These are phyloP conservation scores for Chaetomium sp. DNA, from an alignment of 2,329 filamentous ascomycete genomes.

Conservation along the genomic window DNA sequence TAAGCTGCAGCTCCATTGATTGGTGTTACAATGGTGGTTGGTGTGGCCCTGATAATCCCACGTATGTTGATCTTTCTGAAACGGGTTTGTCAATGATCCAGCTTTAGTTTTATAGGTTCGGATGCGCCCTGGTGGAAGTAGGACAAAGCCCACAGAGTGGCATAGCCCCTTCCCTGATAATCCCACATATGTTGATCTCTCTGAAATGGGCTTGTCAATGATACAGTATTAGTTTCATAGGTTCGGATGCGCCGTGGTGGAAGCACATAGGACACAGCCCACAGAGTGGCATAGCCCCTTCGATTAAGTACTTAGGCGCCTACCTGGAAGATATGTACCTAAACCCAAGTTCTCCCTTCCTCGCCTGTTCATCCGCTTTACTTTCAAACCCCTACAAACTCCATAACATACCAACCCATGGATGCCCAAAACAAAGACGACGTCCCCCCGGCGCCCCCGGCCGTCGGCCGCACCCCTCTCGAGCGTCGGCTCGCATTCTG, in stretches of 20 bases:
- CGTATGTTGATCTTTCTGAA: background rate
- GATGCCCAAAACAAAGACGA: slow-evolving; percentile 8
- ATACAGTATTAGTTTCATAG: too few relatives aligned
- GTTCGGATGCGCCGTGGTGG: too few relatives aligned
- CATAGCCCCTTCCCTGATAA: too few relatives aligned
- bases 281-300: background rate
- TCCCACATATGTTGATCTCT: too few relatives aligned
- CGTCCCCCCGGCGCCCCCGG: too few relatives aligned
- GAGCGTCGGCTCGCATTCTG: slow-evolving; percentile 9
- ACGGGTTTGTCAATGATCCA: background rate
- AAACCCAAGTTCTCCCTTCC: background rate
- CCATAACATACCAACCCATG: background rate
- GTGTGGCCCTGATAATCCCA: background rate
- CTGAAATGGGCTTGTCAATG: too few relatives aligned
- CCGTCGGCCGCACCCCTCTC: slow-evolving; percentile 3
- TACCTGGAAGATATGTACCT: background rate
- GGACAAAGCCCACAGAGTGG: too few relatives aligned
- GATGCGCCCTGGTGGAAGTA: too few relatives aligned
- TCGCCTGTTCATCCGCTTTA: background rate
- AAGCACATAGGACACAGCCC: background rate
- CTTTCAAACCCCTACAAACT: background rate
- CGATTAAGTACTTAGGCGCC: background rate
- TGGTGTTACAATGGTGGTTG: too few relatives aligned
- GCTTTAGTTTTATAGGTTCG: too few relatives aligned
- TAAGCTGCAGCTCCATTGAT: background rate